These are phyloP conservation scores for Cutaneotrichosporon daszewskae DNA, from an alignment of 1,284 basidiomycete species.

Conservation along the genomic window DNA sequence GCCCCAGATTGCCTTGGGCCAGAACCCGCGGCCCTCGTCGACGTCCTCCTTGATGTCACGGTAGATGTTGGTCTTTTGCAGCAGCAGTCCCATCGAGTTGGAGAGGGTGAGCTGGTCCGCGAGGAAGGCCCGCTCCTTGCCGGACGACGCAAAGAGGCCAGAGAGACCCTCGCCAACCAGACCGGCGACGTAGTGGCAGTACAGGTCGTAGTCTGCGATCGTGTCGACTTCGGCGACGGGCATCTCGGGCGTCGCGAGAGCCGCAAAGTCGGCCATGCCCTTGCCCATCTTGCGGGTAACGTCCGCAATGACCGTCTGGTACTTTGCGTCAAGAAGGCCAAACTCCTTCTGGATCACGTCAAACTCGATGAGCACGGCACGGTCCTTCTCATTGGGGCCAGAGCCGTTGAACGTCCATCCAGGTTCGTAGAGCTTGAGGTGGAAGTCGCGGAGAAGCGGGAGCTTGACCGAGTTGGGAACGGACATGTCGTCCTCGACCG, in stretches of 20 bases:
- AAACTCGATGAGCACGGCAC: slow-evolving; percentile 81
- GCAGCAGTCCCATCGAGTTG: slow-evolving; percentile 92
- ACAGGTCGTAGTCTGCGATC: slow-evolving; percentile 84
- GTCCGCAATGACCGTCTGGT: slow-evolving; percentile 75
- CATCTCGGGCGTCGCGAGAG: slow-evolving; percentile 66
- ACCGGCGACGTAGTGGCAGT: slow-evolving; percentile 98
- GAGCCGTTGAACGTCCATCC: slow-evolving; percentile 83
- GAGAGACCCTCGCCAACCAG: slow-evolving; percentile 96
- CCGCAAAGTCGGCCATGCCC: slow-evolving; percentile 94
- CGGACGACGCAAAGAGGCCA: slow-evolving; percentile 79
- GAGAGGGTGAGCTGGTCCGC: slow-evolving; percentile 77
- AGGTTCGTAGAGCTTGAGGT: slow-evolving; percentile 70
- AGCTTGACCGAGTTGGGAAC: slow-evolving; percentile 81
- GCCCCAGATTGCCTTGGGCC: slow-evolving; percentile 91
- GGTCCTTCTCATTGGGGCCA: slow-evolving; percentile 86
- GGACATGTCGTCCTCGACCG: slow-evolving; percentile 98
- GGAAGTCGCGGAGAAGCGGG: slow-evolving; percentile 75
- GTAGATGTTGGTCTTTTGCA: slow-evolving; percentile 98
- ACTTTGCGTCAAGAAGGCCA: slow-evolving; percentile 62
- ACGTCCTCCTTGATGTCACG: slow-evolving; percentile 92
- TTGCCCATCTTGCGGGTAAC: slow-evolving; percentile 79
- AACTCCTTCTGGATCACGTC: slow-evolving; percentile 78
- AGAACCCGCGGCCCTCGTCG: slow-evolving; percentile 81
- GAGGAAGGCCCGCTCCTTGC: slow-evolving; percentile 74
- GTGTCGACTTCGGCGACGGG: slow-evolving; percentile 64